A percentile compares a stretch with the other conserved stretches of the same genome.
Conservation (phyloP, 306 rosid species). For the Prunus davidiana region DNA sequence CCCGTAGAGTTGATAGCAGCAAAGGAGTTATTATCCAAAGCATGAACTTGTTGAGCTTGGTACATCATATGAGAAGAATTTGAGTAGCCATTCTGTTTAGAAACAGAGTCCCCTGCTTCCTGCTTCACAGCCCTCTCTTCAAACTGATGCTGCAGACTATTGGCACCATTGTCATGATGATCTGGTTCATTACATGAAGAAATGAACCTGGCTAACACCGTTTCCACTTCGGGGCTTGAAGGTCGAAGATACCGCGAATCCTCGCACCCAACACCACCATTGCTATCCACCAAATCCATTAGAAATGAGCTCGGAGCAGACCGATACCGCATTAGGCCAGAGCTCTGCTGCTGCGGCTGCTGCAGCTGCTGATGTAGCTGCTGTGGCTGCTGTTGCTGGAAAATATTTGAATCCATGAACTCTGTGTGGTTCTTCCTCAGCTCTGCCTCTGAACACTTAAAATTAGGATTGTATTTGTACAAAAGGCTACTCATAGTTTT, state of each 20-base stretch:
- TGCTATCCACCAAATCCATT: conserved; percentile 29
- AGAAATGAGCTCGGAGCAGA: conserved; percentile 60
- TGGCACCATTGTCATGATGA: conserved; percentile 27
- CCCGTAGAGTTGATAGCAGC: conserved; percentile 29
- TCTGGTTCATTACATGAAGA: conserved; percentile 44
- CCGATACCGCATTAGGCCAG: conserved; percentile 43
- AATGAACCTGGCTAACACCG: conserved; percentile 43
- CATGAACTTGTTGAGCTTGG: conserved; percentile 44
- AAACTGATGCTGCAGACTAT: conserved; percentile 14
- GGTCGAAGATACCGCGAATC: conserved; percentile 33
- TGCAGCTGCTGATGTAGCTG: conserved; percentile 25
- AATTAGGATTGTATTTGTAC: conserved; percentile 30
- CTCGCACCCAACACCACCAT: conserved; percentile 39
- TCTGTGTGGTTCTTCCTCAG: conserved; percentile 48
- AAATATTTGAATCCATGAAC: conserved; percentile 45
- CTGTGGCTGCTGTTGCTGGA: conserved; percentile 4
- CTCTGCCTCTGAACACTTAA: conserved; percentile 41
- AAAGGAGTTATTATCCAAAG: conserved; percentile 34
- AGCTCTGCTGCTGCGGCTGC: conserved; percentile 35
- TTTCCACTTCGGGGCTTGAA: conserved; percentile 59
- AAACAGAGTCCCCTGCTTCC: conserved; percentile 44
- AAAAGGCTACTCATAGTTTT: conserved; percentile 56
- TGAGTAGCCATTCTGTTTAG: conserved; percentile 29
- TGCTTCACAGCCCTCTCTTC: conserved; percentile 44
- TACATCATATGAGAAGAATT: conserved; percentile 38